Conservation (phyloP, 441 rosid species). For the Erodium texanum region DNA sequence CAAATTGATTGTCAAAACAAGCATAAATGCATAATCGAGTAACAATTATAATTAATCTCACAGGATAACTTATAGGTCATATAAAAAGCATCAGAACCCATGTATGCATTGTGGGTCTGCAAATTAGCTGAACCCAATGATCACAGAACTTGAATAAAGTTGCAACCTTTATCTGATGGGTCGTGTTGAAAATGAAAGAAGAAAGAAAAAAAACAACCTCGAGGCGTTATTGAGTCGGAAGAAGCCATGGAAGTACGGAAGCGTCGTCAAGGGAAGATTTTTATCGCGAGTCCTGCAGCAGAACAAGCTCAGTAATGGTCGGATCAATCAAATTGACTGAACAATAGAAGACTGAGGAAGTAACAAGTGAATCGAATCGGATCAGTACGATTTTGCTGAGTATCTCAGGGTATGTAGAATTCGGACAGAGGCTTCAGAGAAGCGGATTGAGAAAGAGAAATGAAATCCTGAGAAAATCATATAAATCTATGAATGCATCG, state of each 20-base stretch:
- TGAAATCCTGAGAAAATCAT: neutral
- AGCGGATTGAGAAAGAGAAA: neutral
- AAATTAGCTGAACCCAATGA: neutral
- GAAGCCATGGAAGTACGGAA: neutral
- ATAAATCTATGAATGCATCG: neutral
- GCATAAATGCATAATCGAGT: neutral
- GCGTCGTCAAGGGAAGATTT: neutral
- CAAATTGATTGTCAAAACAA: neutral
- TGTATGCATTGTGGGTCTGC: neutral
- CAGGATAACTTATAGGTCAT: neutral
- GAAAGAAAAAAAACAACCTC: neutral
- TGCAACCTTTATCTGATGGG: neutral
- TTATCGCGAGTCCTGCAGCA: neutral
- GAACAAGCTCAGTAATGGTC: neutral
- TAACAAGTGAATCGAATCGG: neutral
- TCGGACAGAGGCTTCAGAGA: neutral
- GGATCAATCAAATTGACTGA: neutral
- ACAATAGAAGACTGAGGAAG: neutral
- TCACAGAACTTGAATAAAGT: neutral
- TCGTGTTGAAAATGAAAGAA: neutral
- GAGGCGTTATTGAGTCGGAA: neutral
- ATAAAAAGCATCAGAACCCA: neutral
- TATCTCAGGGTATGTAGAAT: neutral
- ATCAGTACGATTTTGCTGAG: neutral
- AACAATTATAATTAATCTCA: neutral